These are phyloP conservation scores for Talaromyces rugulosus DNA, from an alignment of 2,329 filamentous ascomycete species.

Conservation along the genomic window DNA sequence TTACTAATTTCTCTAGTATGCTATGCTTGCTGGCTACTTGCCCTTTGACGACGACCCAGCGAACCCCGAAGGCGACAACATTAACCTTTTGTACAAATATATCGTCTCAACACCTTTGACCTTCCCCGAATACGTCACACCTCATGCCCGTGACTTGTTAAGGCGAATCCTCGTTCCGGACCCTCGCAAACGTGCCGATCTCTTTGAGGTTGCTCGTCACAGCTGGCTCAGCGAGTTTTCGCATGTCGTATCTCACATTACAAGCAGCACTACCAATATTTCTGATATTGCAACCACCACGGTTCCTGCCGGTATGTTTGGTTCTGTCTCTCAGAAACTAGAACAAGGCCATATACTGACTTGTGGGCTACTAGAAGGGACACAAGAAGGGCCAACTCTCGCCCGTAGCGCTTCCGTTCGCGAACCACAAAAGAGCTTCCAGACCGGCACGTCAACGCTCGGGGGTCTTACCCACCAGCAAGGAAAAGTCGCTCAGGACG, in stretches of 20 bases:
- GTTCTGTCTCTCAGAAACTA: background rate
- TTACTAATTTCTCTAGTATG: slow-evolving; percentile 62
- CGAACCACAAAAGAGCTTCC: slow-evolving; percentile 68
- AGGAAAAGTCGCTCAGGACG: slow-evolving; percentile 60
- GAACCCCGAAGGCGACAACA: slow-evolving; percentile 97
- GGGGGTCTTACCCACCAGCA: slow-evolving; percentile 68
- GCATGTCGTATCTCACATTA: slow-evolving; percentile 95
- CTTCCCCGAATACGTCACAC: slow-evolving; percentile 97
- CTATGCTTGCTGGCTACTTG: slow-evolving; percentile 95
- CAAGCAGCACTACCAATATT: slow-evolving; percentile 85
- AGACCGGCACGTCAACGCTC: slow-evolving; percentile 44
- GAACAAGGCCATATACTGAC: slow-evolving; percentile 16
- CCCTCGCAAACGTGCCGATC: slow-evolving; percentile 85
- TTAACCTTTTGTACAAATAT: slow-evolving; percentile 98
- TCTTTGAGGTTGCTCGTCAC: slow-evolving; percentile 95
- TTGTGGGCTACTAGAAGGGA: slow-evolving; percentile 35
- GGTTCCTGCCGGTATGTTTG: slow-evolving; percentile 53
- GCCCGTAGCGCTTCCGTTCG: slow-evolving; percentile 89
- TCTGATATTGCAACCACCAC: slow-evolving; percentile 80
- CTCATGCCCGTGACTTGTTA: slow-evolving; percentile 87
- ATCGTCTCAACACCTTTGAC: slow-evolving; percentile 96
- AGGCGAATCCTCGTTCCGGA: slow-evolving; percentile 93
- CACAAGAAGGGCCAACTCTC: slow-evolving; percentile 59
- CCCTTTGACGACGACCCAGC: slow-evolving; percentile 98
- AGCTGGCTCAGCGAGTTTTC: slow-evolving; percentile 98